Conservation (phyloP, 1,284 basidiomycete genomes). For the Apiotrichum siamense region DNA sequence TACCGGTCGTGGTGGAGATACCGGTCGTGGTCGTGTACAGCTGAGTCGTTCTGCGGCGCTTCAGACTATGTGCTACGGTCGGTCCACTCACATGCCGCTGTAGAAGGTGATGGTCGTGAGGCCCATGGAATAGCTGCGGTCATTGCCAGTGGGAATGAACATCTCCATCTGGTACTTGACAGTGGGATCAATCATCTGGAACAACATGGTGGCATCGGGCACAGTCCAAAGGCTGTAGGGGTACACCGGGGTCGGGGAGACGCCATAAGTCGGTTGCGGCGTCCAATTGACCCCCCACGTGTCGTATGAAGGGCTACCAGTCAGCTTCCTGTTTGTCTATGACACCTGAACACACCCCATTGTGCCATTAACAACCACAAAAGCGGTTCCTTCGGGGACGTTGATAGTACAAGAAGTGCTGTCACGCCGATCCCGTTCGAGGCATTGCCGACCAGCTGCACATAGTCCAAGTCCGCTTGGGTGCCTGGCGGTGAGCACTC, state of each 20-base stretch:
- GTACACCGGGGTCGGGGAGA: not conserved
- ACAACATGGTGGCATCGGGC: not conserved
- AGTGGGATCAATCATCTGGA: not conserved
- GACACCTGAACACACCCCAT: too few relatives aligned
- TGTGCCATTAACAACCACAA: not conserved
- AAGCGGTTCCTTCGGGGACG: not conserved
- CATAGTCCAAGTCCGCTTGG: not conserved
- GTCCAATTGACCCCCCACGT: too few relatives aligned
- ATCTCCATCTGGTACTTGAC: not conserved
- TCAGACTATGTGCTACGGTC: not conserved
- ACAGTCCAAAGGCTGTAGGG: not conserved
- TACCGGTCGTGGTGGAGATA: too few relatives aligned
- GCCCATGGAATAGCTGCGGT: not conserved
- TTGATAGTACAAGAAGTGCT: not conserved
- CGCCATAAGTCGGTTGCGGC: too few relatives aligned
- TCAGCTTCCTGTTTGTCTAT: too few relatives aligned
- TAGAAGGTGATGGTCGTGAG: not conserved
- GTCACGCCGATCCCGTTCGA: too few relatives aligned
- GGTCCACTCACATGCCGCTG: not conserved
- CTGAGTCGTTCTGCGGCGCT: too few relatives aligned
- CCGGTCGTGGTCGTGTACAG: too few relatives aligned
- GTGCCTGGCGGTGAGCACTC: not conserved
- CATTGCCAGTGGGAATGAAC: not conserved
- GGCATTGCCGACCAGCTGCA: not conserved
- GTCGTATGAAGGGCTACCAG: too few relatives aligned